Evolutionary conservation across 169 alveolate genomes (phyloP).

Genomic region (Plasmodium vinckei): DNA sequence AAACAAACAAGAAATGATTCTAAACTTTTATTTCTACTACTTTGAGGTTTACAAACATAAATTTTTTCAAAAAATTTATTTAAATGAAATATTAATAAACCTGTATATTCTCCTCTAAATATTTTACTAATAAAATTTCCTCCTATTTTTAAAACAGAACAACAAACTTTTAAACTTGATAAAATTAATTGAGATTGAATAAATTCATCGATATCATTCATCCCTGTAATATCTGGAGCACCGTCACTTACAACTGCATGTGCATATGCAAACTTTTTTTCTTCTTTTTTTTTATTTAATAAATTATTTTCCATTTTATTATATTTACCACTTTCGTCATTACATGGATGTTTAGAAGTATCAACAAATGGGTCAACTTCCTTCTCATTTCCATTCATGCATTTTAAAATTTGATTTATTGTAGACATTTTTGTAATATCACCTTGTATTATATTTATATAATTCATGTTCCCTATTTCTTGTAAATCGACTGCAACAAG

Average conservation of each 20-base stretch:
- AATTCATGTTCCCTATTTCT: constrained; percentile 97
- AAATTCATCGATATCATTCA: constrained; percentile 93
- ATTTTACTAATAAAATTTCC: constrained; percentile 97
- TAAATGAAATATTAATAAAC: constrained; percentile 84
- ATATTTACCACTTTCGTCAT: constrained; percentile 19
- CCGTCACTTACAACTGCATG: constrained; percentile 98
- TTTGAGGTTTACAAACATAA: constrained; percentile 90
- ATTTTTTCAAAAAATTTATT: constrained; percentile 86
- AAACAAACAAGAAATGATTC: constrained; percentile 92
- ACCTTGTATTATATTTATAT: constrained; percentile 94
- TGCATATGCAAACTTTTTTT: constrained; percentile 83
- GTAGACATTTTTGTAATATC: constrained; percentile 96
- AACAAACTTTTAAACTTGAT: constrained; percentile 94
- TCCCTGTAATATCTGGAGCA: constrained; percentile 99
- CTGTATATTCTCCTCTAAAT: constrained; percentile 94
- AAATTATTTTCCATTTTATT: constrained; percentile 4
- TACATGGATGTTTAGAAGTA: constrained; percentile 76
- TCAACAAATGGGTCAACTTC: constrained; percentile 84
- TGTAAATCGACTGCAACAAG: constrained; percentile 97
- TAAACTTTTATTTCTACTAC: constrained; percentile 89
- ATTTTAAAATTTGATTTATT: constrained; percentile 85
- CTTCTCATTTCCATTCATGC: constrained; percentile 86
- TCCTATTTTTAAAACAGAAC: constrained; percentile 91
- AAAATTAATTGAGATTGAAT: constrained; percentile 95
- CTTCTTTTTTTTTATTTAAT: constrained; percentile 6